Percentiles rank a stretch among this genome's conserved stretches.
Conservation (phyloP, 495 filamentous ascomycete species). For the Tetracladium marchalianum region DNA sequence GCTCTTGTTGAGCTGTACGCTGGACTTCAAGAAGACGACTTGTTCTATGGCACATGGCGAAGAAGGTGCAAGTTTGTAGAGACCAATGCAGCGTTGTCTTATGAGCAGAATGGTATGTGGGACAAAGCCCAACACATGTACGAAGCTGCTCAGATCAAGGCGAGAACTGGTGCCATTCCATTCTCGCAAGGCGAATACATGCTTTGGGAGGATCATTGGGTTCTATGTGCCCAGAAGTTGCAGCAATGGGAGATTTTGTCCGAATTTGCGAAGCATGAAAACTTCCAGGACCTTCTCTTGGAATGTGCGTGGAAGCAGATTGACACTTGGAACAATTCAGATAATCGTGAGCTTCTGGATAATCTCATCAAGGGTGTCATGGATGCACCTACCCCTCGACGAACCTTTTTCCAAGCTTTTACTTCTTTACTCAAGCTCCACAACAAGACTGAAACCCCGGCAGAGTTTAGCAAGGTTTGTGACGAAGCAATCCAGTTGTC, state of each 20-base stretch:
- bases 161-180: conserved; percentile 80
- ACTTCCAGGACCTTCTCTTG: conserved; percentile 91
- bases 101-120: conserved; percentile 99
- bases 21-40: conserved; percentile 81
- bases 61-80: conserved; percentile 91
- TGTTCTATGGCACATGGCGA: conserved; percentile 97
- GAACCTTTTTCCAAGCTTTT: conserved; percentile 96
- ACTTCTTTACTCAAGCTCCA: conserved; percentile 92
- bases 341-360: conserved; percentile 81
- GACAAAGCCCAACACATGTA: conserved; percentile 95
- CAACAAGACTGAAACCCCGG: conserved; percentile 67
- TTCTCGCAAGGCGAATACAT: conserved; percentile 97
- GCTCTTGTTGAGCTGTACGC: conserved; percentile 87
- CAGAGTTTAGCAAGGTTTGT: conserved; percentile 79
- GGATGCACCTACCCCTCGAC: conserved; percentile 87
- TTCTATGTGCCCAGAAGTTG: conserved; percentile 92
- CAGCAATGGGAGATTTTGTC: conserved; percentile 97
- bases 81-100: conserved; percentile 92
- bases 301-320: conserved; percentile 91
- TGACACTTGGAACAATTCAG: conserved; percentile 80
- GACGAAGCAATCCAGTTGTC: conserved; percentile 96
- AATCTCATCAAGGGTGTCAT: conserved; percentile 89
- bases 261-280: conserved; percentile 98
- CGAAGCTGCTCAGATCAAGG: conserved; percentile 93
- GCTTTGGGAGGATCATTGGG: conserved; percentile 99